Evolutionary conservation across 106 monocot species (phyloP), one percentile per base, ranked within the genome.

Genomic region (Allium cepa): DNA sequence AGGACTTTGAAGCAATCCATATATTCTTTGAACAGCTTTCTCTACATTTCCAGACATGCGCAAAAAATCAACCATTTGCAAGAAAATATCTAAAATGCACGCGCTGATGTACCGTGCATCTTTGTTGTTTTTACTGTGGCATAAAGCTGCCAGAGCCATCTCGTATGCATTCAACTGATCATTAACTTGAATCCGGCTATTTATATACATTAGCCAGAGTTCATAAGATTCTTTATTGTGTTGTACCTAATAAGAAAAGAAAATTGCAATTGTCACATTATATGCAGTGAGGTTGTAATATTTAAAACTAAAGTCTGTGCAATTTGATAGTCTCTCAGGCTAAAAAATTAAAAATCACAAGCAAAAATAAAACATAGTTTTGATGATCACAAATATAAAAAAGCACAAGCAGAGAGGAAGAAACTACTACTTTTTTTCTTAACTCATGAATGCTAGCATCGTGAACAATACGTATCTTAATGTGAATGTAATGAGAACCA

Each of bases 181-280:
- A 47, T 63, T 68, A 75, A 83, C 57, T 13, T 72, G 74, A 70
- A 79, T 66, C 70, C 93, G 75, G 63, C 99, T 99, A 67, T 93
- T 90, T 48, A 99, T 87, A 75, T 83, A 90, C 80, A 93, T 79
- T 26, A 87, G 93, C 99, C 99, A 99, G 53, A 99, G 78, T 56
- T 93, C 93, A 71, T 99, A 93, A 15, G 99, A 99, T 62, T 57
- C 73, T 72, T 81, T 56, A 65, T 83, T 85, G 69, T 87, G 67
- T 75, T 85, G 76, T 61, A 90, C 93, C 99, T 99, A 76, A 64
- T 76, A 82, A 78, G 47, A 27, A 69, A 65, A 85, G 12, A 65
- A 63, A 46, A 51, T 53, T n/a, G 60, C 12, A 46, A 27, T 46
- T 3, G 3, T 36, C 36, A 36, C 3, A 36, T 36, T 5, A 36